phyloP scores from a whole-genome alignment of 108 stramenopile genomes.

The Cyclotella atomus region DNA sequence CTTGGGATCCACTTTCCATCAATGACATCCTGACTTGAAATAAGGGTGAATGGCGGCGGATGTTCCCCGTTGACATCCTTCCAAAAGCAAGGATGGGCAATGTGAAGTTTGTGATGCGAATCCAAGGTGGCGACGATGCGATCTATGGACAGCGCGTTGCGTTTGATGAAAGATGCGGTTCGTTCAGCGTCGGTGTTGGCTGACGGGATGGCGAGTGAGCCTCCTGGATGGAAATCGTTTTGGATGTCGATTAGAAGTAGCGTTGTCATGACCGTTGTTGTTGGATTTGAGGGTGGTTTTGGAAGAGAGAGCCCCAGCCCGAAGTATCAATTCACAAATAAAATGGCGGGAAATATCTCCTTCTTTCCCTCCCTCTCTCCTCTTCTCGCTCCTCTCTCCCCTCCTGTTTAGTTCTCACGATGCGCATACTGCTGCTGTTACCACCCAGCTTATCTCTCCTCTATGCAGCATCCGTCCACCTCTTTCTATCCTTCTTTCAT shows the following conservation, averaged over 20 bases:
- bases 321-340: too few species aligned
- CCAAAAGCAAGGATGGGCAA: slow-evolving; percentile 96
- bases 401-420: background rate
- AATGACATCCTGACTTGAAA: slow-evolving; percentile 53
- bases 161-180: slow-evolving; percentile 70
- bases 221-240: slow-evolving; percentile 93
- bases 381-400: background rate
- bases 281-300: background rate
- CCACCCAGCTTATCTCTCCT: slow-evolving; percentile 10
- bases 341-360: too few species aligned
- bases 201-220: slow-evolving; percentile 87
- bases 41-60: slow-evolving; percentile 90
- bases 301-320: too few species aligned
- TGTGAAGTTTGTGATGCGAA: slow-evolving; percentile 89
- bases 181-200: slow-evolving; percentile 83
- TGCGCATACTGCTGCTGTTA: background rate
- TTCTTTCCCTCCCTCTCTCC: too few species aligned
- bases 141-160: slow-evolving; percentile 53
- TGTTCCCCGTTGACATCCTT: slow-evolving; percentile 12
- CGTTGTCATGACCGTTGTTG: slow-evolving; percentile 38
- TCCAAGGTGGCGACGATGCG: slow-evolving; percentile 92
- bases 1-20: slow-evolving; percentile 18
- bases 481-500: slow-evolving; percentile 33
- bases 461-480: slow-evolving; percentile 29
- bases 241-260: slow-evolving; percentile 92